Evolutionary conservation across 768 basidiomycete genomes (phyloP).

Genomic region (Tephrocybe sp.): DNA sequence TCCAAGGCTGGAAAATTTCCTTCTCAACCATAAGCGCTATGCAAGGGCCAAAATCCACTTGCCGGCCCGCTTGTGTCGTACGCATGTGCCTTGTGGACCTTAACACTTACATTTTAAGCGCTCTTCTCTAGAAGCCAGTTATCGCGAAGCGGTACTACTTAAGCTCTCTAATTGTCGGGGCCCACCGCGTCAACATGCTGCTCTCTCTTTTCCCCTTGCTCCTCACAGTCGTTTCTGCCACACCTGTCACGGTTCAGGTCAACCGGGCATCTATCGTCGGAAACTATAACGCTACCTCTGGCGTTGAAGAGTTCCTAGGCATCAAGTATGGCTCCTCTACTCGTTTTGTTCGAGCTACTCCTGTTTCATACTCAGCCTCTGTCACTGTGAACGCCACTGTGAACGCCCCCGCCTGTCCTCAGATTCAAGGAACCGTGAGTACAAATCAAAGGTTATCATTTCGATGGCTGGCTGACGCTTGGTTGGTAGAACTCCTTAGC

Average conservation of each 20-base stretch:
- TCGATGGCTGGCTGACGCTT: background rate
- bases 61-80: too few relatives aligned
- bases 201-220: constrained; percentile 9
- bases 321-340: constrained; percentile 17
- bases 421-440: constrained; percentile 20
- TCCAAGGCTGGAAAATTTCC: too few relatives aligned
- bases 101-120: too few relatives aligned
- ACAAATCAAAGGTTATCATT: too few relatives aligned
- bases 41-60: too few relatives aligned
- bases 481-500: constrained; percentile 17
- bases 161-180: background rate
- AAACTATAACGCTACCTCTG: constrained; percentile 16
- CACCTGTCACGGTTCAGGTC: constrained; percentile 14
- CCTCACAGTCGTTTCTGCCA: constrained; percentile 11
- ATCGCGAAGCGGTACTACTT: too few relatives aligned
- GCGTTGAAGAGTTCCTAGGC: constrained; percentile 20
- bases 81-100: too few relatives aligned
- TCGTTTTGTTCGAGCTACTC: constrained; percentile 17
- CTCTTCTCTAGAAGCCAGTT: too few relatives aligned
- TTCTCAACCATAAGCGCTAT: too few relatives aligned
- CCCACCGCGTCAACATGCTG: constrained; percentile 7
- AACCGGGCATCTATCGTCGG: constrained; percentile 13
- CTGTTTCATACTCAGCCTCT: constrained; percentile 8
- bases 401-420: constrained; percentile 17
- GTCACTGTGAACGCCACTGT: constrained; percentile 10